A percentile compares a stretch with the other conserved stretches of the same genome.
Conservation (phyloP, 208 protist species). For the Balamuthia mandrillaris region DNA sequence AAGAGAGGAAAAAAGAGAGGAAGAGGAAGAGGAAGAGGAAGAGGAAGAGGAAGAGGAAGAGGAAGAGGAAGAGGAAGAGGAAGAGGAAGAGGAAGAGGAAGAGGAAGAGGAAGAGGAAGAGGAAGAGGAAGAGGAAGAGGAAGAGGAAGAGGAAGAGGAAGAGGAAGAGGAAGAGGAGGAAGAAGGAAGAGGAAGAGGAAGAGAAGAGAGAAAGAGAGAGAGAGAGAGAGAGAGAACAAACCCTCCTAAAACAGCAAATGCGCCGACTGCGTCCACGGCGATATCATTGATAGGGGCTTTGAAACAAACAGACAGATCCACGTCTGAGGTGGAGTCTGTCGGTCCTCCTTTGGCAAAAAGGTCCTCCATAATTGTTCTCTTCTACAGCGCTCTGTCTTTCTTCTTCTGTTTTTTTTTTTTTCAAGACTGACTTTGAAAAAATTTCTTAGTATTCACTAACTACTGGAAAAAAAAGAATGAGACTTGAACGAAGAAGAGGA, state of each 20-base stretch:
- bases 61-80: not conserved
- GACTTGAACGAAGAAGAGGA: too few relatives aligned
- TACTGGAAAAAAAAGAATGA: too few relatives aligned
- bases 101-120: not conserved
- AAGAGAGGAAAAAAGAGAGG: not conserved
- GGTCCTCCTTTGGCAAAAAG: not conserved
- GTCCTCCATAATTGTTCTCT: too few relatives aligned
- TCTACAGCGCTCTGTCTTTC: too few relatives aligned
- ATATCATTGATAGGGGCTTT: not conserved
- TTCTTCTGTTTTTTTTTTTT: too few relatives aligned
- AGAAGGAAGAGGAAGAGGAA: not conserved
- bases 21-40: not conserved
- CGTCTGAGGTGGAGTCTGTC: not conserved
- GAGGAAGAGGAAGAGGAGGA: not conserved
- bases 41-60: not conserved
- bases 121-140: not conserved
- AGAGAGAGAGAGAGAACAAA: not conserved
- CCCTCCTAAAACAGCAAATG: not conserved
- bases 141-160: not conserved
- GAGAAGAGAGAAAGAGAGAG: not conserved
- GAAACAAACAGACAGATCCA: not conserved
- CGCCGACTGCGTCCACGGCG: not conserved
- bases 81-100: not conserved
- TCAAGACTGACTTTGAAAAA: too few relatives aligned
- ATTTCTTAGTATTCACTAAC: too few relatives aligned